Percentiles rank a stretch among this genome's conserved stretches.
Evolutionary conservation across 2,329 filamentous ascomycete genomes (phyloP).

Genomic region (Botrytis sinoallii): DNA sequence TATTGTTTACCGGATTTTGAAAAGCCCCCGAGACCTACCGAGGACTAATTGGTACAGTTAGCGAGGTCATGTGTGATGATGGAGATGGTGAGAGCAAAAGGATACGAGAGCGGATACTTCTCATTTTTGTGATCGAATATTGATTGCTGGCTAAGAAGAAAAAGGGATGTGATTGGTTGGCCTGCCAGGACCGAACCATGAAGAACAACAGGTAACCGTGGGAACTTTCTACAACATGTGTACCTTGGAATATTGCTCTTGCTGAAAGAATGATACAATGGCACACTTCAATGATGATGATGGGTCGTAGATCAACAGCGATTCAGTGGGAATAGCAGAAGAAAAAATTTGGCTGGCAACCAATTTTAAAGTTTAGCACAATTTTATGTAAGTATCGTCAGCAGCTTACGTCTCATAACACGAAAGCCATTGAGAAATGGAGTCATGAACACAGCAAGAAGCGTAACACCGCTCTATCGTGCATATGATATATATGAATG

Average conservation of each 20-base stretch:
- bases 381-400: conserved; percentile 3
- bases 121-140: background rate
- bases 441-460: background rate
- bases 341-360: background rate
- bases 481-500: background rate
- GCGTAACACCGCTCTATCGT: background rate
- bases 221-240: background rate
- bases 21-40: conserved; percentile 8
- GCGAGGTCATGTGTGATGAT: background rate
- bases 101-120: background rate
- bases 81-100: background rate
- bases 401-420: background rate
- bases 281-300: background rate
- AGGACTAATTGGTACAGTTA: background rate
- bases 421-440: background rate
- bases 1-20: background rate
- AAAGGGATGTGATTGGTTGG: conserved; percentile 1
- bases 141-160: background rate
- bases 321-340: background rate
- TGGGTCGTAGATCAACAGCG: background rate
- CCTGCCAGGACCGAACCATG: background rate
- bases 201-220: background rate
- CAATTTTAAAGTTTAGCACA: background rate
- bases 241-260: background rate
- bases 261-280: background rate